Base-by-base conservation (phyloP, 139 green algal genomes). In the Chlorella vulgaris region DNA sequence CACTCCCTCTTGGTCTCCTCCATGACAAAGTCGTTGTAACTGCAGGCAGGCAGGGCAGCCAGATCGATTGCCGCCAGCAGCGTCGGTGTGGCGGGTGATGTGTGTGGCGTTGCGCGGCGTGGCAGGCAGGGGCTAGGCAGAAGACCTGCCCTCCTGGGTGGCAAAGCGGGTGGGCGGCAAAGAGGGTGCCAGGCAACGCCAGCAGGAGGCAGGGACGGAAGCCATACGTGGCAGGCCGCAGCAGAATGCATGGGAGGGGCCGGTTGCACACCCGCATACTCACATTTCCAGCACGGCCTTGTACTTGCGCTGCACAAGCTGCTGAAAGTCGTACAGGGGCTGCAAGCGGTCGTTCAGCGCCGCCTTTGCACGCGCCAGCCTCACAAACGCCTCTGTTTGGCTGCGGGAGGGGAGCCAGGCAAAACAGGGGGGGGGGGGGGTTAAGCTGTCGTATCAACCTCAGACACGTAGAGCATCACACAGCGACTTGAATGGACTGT, bases 1-100 rank as follows among this genome's bases (percentile, higher is more conserved):
- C 86, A 91, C 66, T 83, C 43, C 35, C 69, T 42, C 55, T 84
- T 88, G 18, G 87, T 90, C 63, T 91, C 86, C 26, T 91, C 82
- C 1, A 40, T 74, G 1, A 76, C 29, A 68, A 86, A 91, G 33
- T 86, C 61, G 22, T 78, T 47, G 81, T 91, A 89, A 22, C 81
- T 88, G 84, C 66, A 80, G 19, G 31, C n/a, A 4, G 36, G 13
- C 47, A 58, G 15, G 15, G 10, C 47, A 58, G 22, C 55, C 28
- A 29, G 31, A 4, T 28, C 22, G 47, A 47, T n/a, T 13, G 26
- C 0, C 15, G 47, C 2, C 21, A 51, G 47, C 26, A 0, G 47
- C n/a, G n/a, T n/a, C 1, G 31, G 4, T 3, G 47, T 2, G 42
- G 26, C 19, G 31, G 42, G 2, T 39, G 3, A 42, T 7, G 28